These are phyloP conservation scores for Fusarium sarcochroum DNA, from an alignment of 2,329 filamentous ascomycete genomes.

Conservation along the genomic window DNA sequence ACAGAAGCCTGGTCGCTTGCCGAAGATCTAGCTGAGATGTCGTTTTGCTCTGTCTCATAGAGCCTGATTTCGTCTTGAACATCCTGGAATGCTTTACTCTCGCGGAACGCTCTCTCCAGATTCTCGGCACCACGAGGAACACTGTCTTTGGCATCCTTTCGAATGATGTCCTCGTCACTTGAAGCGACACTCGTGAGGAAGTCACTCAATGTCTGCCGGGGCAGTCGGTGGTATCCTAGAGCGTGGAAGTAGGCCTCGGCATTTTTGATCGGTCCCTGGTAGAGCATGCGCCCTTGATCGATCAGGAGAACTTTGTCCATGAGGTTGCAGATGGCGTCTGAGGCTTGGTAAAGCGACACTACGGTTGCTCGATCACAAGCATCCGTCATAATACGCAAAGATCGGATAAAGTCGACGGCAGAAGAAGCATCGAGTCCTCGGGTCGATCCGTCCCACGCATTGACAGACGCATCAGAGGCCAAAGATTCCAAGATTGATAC, in stretches of 20 bases:
- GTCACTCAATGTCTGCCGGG: conserved; percentile 72
- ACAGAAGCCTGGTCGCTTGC: too few relatives aligned
- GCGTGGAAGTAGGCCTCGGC: conserved; percentile 76
- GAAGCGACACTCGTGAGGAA: conserved; percentile 70
- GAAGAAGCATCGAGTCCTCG: conserved; percentile 83
- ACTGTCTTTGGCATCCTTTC: conserved; percentile 50
- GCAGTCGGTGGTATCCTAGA: conserved; percentile 77
- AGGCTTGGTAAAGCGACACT: conserved; percentile 59
- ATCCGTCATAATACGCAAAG: conserved; percentile 79
- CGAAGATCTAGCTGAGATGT: too few relatives aligned
- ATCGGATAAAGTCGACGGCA: conserved; percentile 81
- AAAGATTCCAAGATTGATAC: conserved; percentile 84
- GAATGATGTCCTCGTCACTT: conserved; percentile 55
- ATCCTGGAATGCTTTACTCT: conserved; percentile 70
- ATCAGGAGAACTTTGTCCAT: conserved; percentile 88
- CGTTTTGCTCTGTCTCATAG: conserved; percentile 61
- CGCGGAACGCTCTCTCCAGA: conserved; percentile 74
- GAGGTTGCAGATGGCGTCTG: conserved; percentile 59
- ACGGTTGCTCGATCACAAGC: conserved; percentile 72
- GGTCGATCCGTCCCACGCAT: conserved; percentile 85
- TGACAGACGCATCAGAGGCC: conserved; percentile 78
- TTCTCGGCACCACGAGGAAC: conserved; percentile 78
- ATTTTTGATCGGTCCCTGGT: conserved; percentile 71
- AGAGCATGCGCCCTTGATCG: conserved; percentile 76
- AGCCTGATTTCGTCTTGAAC: conserved; percentile 76